These are phyloP conservation scores for Panicum hallii DNA, from an alignment of 202 grass and related monocot species.

Conservation along the genomic window DNA sequence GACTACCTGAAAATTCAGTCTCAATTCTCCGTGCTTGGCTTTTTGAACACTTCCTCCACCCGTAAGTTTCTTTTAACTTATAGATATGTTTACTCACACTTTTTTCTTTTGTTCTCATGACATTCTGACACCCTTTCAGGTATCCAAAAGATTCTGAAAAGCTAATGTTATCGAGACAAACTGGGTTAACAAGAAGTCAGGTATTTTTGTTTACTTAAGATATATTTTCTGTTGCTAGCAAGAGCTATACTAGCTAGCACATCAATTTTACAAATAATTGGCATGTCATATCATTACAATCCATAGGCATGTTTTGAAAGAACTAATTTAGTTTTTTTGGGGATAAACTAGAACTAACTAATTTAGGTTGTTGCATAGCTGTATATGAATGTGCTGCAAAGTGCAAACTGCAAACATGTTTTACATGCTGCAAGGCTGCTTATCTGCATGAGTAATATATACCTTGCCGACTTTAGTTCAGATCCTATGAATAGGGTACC, in stretches of 20 bases:
- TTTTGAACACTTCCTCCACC: conserved; percentile 99
- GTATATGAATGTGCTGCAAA: not conserved
- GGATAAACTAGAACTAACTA: not conserved
- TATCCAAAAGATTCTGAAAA: conserved; percentile 99
- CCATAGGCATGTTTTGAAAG: not conserved
- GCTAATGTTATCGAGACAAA: conserved; percentile 92
- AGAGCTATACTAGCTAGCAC: not conserved
- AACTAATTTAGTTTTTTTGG: not conserved
- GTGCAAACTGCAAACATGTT: not conserved
- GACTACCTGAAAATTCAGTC: conserved; percentile 95
- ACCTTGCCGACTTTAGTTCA: not conserved
- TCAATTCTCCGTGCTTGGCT: conserved; percentile 97
- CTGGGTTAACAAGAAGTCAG: conserved; percentile 95
- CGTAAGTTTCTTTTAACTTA: conserved; percentile 59
- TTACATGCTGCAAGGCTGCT: conserved; percentile 19
- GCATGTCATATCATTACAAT: conserved; percentile 5
- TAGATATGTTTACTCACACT: not conserved
- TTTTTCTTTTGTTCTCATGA: conserved; percentile 37
- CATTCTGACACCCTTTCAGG: conserved; percentile 49
- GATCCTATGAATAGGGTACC: not conserved
- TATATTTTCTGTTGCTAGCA: not conserved
- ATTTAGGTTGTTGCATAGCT: conserved; percentile 2
- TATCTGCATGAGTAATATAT: conserved; percentile 24
- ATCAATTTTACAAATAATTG: not conserved
- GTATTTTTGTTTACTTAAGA: conserved; percentile 48